phyloP scores from a whole-genome alignment of 2,329 filamentous ascomycete species.

The Berkeleyomyces rouxiae region DNA sequence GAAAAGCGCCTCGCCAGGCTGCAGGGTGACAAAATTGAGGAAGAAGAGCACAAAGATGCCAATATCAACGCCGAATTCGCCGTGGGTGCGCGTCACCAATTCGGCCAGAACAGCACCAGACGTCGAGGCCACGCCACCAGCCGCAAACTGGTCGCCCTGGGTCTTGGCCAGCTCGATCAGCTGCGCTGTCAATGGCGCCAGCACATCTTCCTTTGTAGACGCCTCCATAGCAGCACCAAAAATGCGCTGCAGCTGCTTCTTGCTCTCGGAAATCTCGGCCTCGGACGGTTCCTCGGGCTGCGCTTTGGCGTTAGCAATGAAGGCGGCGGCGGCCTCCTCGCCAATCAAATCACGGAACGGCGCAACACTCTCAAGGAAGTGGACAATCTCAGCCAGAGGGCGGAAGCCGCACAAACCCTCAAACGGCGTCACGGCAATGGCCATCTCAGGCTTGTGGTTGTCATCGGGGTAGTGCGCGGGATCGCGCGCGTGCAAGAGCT shows the following conservation, averaged over 20 bases:
- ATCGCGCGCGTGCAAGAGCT: slow-evolving; percentile 70
- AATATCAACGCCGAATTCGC: slow-evolving; percentile 76
- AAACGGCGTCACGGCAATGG: slow-evolving; percentile 90
- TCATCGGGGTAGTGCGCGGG: slow-evolving; percentile 95
- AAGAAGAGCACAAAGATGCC: slow-evolving; percentile 94
- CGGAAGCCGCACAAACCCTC: slow-evolving; percentile 94
- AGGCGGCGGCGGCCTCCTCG: slow-evolving; percentile 40
- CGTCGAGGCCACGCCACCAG: slow-evolving; percentile 50
- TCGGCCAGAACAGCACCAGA: slow-evolving; percentile 55
- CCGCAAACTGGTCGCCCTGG: slow-evolving; percentile 58
- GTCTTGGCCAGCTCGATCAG: slow-evolving; percentile 55
- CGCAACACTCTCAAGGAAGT: slow-evolving; percentile 50
- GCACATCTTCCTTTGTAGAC: slow-evolving; percentile 42
- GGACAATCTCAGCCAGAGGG: slow-evolving; percentile 67
- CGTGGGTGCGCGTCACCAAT: slow-evolving; percentile 60
- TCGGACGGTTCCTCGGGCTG: slow-evolving; percentile 27
- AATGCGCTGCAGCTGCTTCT: slow-evolving; percentile 60
- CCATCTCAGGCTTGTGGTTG: slow-evolving; percentile 99
- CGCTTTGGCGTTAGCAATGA: slow-evolving; percentile 33
- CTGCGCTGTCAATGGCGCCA: slow-evolving; percentile 29
- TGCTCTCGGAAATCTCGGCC: slow-evolving; percentile 33
- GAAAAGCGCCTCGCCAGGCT: slow-evolving; percentile 87
- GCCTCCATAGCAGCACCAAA: slow-evolving; percentile 75
- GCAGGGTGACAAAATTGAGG: slow-evolving; percentile 81
- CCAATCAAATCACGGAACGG: slow-evolving; percentile 52